Conservation (phyloP, 768 basidiomycete genomes). For the Crepidotus variabilis region DNA sequence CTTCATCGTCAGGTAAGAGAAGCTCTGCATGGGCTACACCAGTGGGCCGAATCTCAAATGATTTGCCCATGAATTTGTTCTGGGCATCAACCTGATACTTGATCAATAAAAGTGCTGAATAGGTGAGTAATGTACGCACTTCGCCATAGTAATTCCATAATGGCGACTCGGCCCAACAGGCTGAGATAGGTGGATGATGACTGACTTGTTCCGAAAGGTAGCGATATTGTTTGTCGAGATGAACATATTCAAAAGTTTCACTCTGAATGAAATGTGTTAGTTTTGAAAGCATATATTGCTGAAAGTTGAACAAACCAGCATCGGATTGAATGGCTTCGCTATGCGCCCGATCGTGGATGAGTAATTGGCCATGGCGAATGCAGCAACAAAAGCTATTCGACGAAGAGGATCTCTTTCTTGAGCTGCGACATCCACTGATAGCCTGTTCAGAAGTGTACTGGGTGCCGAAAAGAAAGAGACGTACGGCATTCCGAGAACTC, state of each 20-base stretch:
- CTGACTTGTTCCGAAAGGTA: slow-evolving; percentile 97
- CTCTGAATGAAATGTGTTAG: slow-evolving; percentile 38
- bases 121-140: slow-evolving; percentile 19
- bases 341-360: slow-evolving; percentile 94
- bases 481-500: slow-evolving; percentile 90
- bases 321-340: slow-evolving; percentile 96
- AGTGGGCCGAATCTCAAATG: slow-evolving; percentile 93
- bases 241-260: slow-evolving; percentile 94
- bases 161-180: slow-evolving; percentile 91
- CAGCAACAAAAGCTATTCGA: slow-evolving; percentile 89
- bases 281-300: background rate
- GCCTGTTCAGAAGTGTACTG: slow-evolving; percentile 3
- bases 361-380: slow-evolving; percentile 98
- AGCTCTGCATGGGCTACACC: slow-evolving; percentile 91
- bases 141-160: slow-evolving; percentile 90
- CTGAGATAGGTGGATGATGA: slow-evolving; percentile 95
- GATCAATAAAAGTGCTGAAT: too few species aligned
- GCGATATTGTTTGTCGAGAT: slow-evolving; percentile 82
- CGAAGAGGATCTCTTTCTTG: slow-evolving; percentile 72
- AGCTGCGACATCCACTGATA: slow-evolving; percentile 78
- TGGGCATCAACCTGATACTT: slow-evolving; percentile 81
- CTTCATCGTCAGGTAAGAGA: slow-evolving; percentile 65
- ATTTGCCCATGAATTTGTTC: slow-evolving; percentile 95
- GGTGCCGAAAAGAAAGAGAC: slow-evolving; percentile 24
- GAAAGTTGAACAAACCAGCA: slow-evolving; percentile 31